These are phyloP conservation scores for Teratosphaeria gauchensis DNA, from an alignment of 2,329 filamentous ascomycete genomes.

Conservation along the genomic window DNA sequence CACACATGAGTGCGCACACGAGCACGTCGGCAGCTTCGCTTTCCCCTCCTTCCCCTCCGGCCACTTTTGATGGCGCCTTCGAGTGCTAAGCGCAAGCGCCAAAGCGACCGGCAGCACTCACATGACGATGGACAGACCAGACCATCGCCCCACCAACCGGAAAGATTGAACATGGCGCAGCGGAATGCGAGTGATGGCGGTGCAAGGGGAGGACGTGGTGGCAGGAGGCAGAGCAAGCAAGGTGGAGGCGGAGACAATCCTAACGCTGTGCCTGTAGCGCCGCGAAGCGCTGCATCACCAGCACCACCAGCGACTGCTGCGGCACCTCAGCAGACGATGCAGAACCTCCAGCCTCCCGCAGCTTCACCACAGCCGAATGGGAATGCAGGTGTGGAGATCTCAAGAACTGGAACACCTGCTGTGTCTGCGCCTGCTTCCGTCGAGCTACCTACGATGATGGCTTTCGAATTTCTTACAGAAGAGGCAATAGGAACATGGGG, in stretches of 20 bases:
- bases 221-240: constrained; percentile 8
- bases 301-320: constrained; percentile 2
- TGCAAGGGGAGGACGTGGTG: constrained; percentile 8
- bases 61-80: constrained; percentile 19
- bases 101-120: constrained; percentile 33
- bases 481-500: constrained; percentile 59
- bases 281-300: constrained; percentile 5
- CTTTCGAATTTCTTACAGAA: constrained; percentile 68
- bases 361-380: neutral
- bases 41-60: neutral
- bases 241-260: constrained; percentile 2
- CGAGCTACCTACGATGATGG: constrained; percentile 40
- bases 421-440: constrained; percentile 7
- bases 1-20: neutral
- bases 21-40: neutral
- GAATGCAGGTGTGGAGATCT: constrained; percentile 7
- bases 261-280: constrained; percentile 5
- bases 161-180: constrained; percentile 43
- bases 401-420: constrained; percentile 6
- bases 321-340: constrained; percentile 2
- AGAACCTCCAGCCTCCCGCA: neutral
- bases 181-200: constrained; percentile 31
- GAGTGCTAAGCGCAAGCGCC: constrained; percentile 46
- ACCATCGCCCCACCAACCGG: constrained; percentile 43
- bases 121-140: constrained; percentile 33